Base-by-base conservation (phyloP, 192 early-diverging fungal genomes). In the Gryganskiella cystojenkinii region DNA sequence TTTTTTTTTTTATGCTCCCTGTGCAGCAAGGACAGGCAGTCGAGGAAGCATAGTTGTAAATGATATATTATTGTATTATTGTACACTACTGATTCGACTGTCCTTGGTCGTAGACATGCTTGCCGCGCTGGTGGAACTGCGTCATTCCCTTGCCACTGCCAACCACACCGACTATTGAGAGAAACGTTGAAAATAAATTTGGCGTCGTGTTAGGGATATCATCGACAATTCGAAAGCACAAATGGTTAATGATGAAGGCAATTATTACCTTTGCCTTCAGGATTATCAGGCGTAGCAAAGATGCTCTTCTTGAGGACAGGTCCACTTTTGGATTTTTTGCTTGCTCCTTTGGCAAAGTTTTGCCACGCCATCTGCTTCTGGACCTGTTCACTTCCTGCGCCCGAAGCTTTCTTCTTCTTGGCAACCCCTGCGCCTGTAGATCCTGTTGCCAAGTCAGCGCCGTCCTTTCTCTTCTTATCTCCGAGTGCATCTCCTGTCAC, bases 61-160 rank as follows among this genome's bases (percentile, higher is more conserved):
- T 19, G 28, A 31, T 25, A 54, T 19, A 28, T 28, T 30, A 13
- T 15, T 13, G 25, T 5, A 4, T 52, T 24, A 56, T 43, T 54
- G 31, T 60, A 14, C 44, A 15, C 45, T 53, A 24, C 27, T 57
- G 30, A 59, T 58, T 42, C 54, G 56, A 78, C 13, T 86, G 66
- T 59, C 66, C 35, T 13, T 67, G 56, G 19, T 83, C 84, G 71
- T 86, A 94, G 28, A 91, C 72, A 71, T 94, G 92, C 81, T 92
- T 93, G 33, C 91, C 91, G 31, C 90, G 82, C 72, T 90, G 88
- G 46, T 89, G 86, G 68, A 90, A 94, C 45, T 83, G 70, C 0
- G 93, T 93, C 92, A 94, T 93, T 4, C 90, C 89, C 72, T 86
- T 88, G 55, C 92, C 92, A 65, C 88, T 90, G 20, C 92, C 92